phyloP scores from a whole-genome alignment of 2,329 filamentous ascomycete species.

The Pezicula radicicola region DNA sequence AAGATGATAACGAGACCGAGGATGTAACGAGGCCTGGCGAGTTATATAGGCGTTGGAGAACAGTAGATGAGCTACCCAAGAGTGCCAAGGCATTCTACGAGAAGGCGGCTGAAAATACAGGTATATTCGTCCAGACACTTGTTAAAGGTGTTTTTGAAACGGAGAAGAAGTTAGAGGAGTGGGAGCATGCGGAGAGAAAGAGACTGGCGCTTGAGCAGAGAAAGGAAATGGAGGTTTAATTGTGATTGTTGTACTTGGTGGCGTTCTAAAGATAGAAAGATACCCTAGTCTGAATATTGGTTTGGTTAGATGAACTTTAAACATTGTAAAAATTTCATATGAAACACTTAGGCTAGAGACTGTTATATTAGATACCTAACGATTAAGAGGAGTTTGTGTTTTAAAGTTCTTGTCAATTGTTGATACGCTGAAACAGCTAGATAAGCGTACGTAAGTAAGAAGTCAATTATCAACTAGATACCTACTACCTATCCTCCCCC shows the following conservation, averaged over 20 bases:
- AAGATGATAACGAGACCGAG: constrained; percentile 11
- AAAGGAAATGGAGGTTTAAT: neutral
- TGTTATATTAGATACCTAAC: too few relatives aligned
- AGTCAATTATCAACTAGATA: too few relatives aligned
- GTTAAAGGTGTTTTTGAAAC: constrained; percentile 23
- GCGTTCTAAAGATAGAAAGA: neutral
- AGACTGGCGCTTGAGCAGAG: neutral
- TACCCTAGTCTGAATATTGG: too few relatives aligned
- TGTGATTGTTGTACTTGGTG: neutral
- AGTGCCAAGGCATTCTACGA: constrained; percentile 39
- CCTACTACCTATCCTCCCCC: too few relatives aligned
- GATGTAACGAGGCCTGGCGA: constrained; percentile 28
- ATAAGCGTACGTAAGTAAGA: too few relatives aligned
- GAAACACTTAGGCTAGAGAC: too few relatives aligned
- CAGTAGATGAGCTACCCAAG: constrained; percentile 38
- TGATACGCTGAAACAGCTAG: too few relatives aligned
- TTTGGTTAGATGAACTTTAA: too few relatives aligned
- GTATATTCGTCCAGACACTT: constrained; percentile 21
- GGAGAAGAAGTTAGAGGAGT: constrained; percentile 24
- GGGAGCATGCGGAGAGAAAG: constrained; percentile 19
- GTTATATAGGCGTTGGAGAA: constrained; percentile 33
- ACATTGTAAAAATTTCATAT: too few relatives aligned
- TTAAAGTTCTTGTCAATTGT: too few relatives aligned
- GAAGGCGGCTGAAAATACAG: constrained; percentile 31
- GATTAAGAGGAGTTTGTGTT: too few relatives aligned